Conservation (phyloP, 1,284 basidiomycete genomes). For the Heterobasidion occidentale region DNA sequence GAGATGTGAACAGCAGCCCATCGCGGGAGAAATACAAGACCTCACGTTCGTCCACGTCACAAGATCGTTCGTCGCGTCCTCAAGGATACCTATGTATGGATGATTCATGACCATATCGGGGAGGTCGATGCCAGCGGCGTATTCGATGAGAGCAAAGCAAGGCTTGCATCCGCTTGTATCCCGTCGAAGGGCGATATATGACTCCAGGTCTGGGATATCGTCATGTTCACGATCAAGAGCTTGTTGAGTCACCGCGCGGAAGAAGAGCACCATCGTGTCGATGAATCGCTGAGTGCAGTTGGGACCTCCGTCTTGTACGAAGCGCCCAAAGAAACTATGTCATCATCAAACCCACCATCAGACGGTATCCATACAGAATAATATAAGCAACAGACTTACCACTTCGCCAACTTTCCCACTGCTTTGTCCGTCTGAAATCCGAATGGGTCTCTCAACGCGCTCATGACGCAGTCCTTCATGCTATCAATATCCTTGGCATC, state of each 20-base stretch:
- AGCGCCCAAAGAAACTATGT: background rate
- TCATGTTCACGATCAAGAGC: constrained; percentile 22
- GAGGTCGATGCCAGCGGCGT: constrained; percentile 29
- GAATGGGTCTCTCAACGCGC: constrained; percentile 26
- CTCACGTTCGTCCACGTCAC: constrained; percentile 36
- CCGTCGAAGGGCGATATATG: constrained; percentile 26
- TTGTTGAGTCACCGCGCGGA: constrained; percentile 29
- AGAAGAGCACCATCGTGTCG: constrained; percentile 27
- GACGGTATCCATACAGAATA: background rate
- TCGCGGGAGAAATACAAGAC: background rate
- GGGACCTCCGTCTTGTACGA: background rate
- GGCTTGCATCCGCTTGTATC: constrained; percentile 29
- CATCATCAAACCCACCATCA: too few species aligned
- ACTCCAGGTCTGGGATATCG: constrained; percentile 27
- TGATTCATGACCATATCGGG: constrained; percentile 29
- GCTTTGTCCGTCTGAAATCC: constrained; percentile 18
- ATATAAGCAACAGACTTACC: background rate
- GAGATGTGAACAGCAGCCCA: background rate
- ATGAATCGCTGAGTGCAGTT: constrained; percentile 23
- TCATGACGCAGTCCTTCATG: constrained; percentile 29
- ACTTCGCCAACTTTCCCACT: constrained; percentile 7
- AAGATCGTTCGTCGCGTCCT: constrained; percentile 30
- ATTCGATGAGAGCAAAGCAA: constrained; percentile 32
- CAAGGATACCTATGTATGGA: constrained; percentile 26
- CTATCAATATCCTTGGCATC: constrained; percentile 21